phyloP scores from a whole-genome alignment of 495 filamentous ascomycete species.

The Astrocystis sublimbata region DNA sequence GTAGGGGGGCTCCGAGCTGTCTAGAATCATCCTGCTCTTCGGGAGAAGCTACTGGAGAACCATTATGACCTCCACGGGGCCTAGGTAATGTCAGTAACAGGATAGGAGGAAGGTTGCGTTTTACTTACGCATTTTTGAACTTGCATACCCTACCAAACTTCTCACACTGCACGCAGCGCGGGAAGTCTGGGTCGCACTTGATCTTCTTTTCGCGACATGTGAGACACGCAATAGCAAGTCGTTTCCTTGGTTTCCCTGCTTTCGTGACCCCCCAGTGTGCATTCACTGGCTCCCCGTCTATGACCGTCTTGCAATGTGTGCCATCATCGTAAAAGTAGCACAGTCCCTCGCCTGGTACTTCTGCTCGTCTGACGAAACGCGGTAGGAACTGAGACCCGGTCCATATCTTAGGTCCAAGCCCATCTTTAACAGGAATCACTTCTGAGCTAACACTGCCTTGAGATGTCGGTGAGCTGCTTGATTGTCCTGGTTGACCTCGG shows the following conservation, averaged over 20 bases:
- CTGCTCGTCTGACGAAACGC: constrained; percentile 57
- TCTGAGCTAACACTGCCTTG: constrained; percentile 43
- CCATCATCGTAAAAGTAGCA: constrained; percentile 91
- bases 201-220: constrained; percentile 96
- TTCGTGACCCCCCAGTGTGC: constrained; percentile 93
- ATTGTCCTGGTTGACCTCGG: constrained; percentile 21
- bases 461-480: constrained; percentile 42
- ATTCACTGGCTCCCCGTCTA: constrained; percentile 85
- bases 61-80: constrained; percentile 57
- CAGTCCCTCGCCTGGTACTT: constrained; percentile 74
- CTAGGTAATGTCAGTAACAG: constrained; percentile 35
- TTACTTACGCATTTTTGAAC: constrained; percentile 82
- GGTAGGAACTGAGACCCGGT: constrained; percentile 61
- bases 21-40: constrained; percentile 49
- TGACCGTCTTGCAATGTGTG: constrained; percentile 75
- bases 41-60: constrained; percentile 52
- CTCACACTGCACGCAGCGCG: constrained; percentile 85
- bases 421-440: constrained; percentile 50
- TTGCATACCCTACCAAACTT: constrained; percentile 84
- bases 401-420: constrained; percentile 61
- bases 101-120: background rate
- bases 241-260: constrained; percentile 86
- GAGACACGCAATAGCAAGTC: constrained; percentile 83
- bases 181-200: constrained; percentile 86
- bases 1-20: constrained; percentile 32